These are phyloP conservation scores for Urtica urens DNA, from an alignment of 306 rosid species.

Conservation along the genomic window DNA sequence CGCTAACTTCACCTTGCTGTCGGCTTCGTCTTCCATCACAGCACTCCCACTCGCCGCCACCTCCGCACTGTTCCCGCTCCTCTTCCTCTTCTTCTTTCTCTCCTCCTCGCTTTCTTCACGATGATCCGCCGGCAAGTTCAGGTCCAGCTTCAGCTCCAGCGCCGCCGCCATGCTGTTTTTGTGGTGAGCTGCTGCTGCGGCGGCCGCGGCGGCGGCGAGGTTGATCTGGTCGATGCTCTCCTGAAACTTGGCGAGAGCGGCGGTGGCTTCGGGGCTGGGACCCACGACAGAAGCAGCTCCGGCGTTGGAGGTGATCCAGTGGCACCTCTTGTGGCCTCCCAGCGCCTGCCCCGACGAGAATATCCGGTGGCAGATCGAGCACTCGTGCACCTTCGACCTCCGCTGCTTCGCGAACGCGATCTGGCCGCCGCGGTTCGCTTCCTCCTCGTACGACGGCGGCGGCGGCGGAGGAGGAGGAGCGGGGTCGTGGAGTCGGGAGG, in stretches of 20 bases:
- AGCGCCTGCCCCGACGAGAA: constrained; percentile 89
- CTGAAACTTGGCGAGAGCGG: constrained; percentile 52
- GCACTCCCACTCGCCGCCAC: constrained; percentile 8
- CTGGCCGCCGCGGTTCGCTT: constrained; percentile 19
- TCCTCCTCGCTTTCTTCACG: constrained; percentile 35
- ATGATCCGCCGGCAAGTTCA: constrained; percentile 57
- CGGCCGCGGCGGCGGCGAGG: not conserved
- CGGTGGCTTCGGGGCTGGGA: constrained; percentile 35
- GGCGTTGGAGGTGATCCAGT: constrained; percentile 78
- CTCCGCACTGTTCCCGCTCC: constrained; percentile 3
- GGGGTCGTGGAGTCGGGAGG: constrained; percentile 46
- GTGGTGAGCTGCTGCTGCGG: not conserved
- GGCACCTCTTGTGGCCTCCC: constrained; percentile 94
- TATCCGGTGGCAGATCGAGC: constrained; percentile 81
- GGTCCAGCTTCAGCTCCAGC: constrained; percentile 68
- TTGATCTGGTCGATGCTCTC: constrained; percentile 29
- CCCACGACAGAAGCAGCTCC: no score
- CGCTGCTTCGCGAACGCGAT: constrained; percentile 30
- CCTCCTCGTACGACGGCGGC: constrained; percentile 15
- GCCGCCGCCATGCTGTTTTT: not conserved
- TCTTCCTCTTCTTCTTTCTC: constrained; percentile 22
- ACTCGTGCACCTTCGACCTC: constrained; percentile 72
- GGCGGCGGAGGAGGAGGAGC: constrained; percentile 51
- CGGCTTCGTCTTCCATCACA: constrained; percentile 50
- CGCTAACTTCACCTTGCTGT: constrained; percentile 64